Evolutionary conservation across 176 grass and related monocot genomes (phyloP), one percentile per base, ranked within the genome.

Genomic region (Oryza rufipogon): DNA sequence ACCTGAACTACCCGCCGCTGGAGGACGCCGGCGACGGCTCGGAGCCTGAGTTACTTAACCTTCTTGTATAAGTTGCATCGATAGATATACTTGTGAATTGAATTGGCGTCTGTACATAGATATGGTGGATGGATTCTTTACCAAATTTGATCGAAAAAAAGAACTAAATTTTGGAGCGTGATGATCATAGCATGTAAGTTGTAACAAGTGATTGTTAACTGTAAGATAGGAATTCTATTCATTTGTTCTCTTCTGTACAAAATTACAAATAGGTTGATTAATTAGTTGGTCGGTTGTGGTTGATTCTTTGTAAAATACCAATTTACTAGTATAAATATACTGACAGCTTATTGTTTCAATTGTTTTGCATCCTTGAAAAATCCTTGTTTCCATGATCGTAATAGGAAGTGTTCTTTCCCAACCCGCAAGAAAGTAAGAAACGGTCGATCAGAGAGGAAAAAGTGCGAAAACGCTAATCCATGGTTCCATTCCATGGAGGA

Each of bases 1-100:
- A 91, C 67, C 86, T 91, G 22, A 91, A 91, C 82, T 73, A 82
- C 78, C 86, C 90, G 46, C 86, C 68, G 9, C 3, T 79, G 78
- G 86, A 91, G 6, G 86, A 82, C 47, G 76, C 8, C 49, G 16
- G 41, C 60, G 87, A n/a, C 3, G 76, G 66, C 45, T 76, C 80
- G 0, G 69, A 45, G 12, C 84, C 66, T 13, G 70, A 54, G 52
- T 80, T 91, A 39, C 81, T 91, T 16, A 70, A 91, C 77, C 81
- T 91, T 64, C 85, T 87, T 58, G 76, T 66, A 0, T 75, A 69
- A 47, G 39, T 17, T 47, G 44, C n/a, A 22, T 63, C 56, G 6
- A 11, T 38, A 70, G 12, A 68, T 74, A 68, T 74, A 64, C 10
- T 1, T 73, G 52, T 64, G 68, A 15, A 45, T 64, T 2, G 54